Evolutionary conservation across 768 basidiomycete genomes (phyloP), one percentile per base, ranked within the genome.

Genomic region (Auricularia auricula-judae): DNA sequence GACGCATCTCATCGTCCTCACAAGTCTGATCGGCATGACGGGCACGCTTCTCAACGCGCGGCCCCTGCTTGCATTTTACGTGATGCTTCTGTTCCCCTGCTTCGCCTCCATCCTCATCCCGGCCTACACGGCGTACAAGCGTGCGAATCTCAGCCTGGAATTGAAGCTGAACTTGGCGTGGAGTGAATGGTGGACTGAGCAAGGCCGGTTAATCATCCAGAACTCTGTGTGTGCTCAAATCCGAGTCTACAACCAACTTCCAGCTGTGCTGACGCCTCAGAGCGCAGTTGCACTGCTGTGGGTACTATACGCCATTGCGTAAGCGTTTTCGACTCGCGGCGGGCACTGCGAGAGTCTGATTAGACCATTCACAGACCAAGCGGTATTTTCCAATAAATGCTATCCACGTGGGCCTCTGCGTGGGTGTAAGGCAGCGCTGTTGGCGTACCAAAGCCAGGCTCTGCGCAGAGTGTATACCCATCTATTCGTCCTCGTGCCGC

Each of bases 111-210:
- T 88, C 63, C 78, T 85, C 66, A 78, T 82, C 4, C 77, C 88
- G 64, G 86, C 85, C 36, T 88, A 88, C 70, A 76, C 78, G n/a
- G 75, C 81, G 21, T 89, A 88, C 74, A 84, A 84, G 68, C 81
- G 85, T 42, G 76, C 76, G 60, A 75, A 81, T 0, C 83, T 86
- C 70, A 75, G 85, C 39, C 79, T 90, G 65, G 85, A 86, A 66
- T 77, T 81, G 67, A 89, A 88, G 73, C 77, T 88, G 54, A 84
- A 86, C 70, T 76, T 84, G 65, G 79, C 84, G 12, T 90, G 88
- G 88, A 85, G 82, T 66, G 78, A 82, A 64, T 82, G 81, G 70
- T 85, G 85, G 70, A 82, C 82, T 18, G 77, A 81, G 23, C 68
- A 75, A 3, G 85, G 81, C 16, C 79, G 85, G 12, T 75, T 81